Base-by-base conservation (phyloP, 495 filamentous ascomycete species). In the Diplogelasinospora grovesii region DNA sequence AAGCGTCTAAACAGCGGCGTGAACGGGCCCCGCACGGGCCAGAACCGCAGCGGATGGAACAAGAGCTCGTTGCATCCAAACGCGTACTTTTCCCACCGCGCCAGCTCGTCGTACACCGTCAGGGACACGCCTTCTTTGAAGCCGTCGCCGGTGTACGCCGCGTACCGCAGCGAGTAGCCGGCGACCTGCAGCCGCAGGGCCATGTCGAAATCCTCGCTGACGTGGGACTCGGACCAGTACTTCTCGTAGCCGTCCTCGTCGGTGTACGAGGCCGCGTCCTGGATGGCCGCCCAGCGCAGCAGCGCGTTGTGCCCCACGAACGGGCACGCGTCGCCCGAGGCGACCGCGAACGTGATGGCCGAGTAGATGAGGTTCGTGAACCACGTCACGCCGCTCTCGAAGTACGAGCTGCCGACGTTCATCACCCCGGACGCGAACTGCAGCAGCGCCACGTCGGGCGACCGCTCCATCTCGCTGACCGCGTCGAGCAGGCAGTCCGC, bases 181-280 rank as follows among this genome's bases (percentile, higher is more conserved):
- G 52, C 60, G 16, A 68, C 71, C 45, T 86, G 82, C 28, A 86
- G 69, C 28, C 78, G 77, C 4, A 86, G 71, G 11, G 82, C 70
- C 78, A 86, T 84, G 25, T 86, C 82, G 41, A 86, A 86, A 48
- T 86, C 82, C 46, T 86, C 82, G 1, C 81, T 85, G 28, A 86
- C 82, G 43, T 80, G 79, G 0, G 66, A 69, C 54, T 86, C 82
- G 9, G 81, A 84, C 82, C 82, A 86, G 60, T 72, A 85, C 49
- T 83, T 83, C 52, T 83, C 78, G 41, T 71, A 61, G 21, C 57
- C 56, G 26, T 65, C 64, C 28, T 57, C 59, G 42, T 67, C 64
- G 0, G 42, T 29, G 40, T 60, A 63, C 5, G 53, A 36, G 4
- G 70, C 72, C 27, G 83, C 76, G 28, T 78, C 67, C 57, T 86